These are phyloP conservation scores for Dalbergia cochinchinensis DNA, from an alignment of 306 rosid species.

Conservation along the genomic window DNA sequence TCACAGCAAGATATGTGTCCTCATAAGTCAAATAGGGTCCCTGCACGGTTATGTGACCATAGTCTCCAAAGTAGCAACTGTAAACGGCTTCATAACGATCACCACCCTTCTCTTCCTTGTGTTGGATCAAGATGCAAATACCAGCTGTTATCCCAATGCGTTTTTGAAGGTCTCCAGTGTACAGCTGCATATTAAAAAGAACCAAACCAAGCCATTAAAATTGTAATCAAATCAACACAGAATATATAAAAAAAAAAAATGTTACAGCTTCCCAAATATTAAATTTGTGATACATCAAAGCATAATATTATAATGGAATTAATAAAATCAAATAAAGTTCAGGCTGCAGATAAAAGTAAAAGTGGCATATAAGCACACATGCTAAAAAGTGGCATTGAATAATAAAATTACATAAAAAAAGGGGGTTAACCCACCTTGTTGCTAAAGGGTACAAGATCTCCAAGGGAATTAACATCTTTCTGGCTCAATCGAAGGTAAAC, in stretches of 20 bases:
- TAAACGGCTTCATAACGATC: conserved; percentile 69
- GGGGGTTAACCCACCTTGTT: conserved; percentile 57
- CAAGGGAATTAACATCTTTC: conserved; percentile 65
- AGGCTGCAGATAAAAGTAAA: no score
- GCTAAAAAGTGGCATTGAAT: no score
- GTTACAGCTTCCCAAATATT: no score
- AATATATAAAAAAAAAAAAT: no score
- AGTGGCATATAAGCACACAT: no score
- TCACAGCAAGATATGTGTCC: conserved; percentile 63
- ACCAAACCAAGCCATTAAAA: no score
- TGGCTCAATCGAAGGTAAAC: conserved; percentile 67
- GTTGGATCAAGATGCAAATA: conserved; percentile 60
- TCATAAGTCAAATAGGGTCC: conserved; percentile 67
- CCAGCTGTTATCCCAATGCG: conserved; percentile 72
- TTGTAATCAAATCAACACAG: no score
- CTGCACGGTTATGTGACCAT: conserved; percentile 69
- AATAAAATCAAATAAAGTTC: no score
- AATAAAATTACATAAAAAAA: not conserved
- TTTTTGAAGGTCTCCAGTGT: conserved; percentile 63
- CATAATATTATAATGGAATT: no score
- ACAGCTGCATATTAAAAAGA: conserved; percentile 46
- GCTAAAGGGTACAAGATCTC: conserved; percentile 74
- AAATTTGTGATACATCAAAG: no score
- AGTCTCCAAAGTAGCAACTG: conserved; percentile 73
- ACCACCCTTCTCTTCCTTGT: conserved; percentile 61